Evolutionary conservation across 2,329 filamentous ascomycete genomes (phyloP), one percentile per base, ranked within the genome.

Genomic region (Didymella arachidicola): DNA sequence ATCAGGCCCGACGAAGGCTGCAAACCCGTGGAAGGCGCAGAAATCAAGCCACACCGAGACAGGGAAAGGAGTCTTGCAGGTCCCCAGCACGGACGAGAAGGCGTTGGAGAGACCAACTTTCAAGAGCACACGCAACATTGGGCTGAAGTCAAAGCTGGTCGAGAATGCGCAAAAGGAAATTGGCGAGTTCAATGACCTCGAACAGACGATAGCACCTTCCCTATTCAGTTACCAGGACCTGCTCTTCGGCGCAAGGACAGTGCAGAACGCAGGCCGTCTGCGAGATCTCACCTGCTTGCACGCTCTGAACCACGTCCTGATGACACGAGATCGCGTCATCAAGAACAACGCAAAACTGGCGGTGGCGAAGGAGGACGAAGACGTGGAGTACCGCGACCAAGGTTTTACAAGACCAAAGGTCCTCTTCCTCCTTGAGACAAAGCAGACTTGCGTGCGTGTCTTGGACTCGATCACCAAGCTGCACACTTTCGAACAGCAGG

Each of bases 401-500:
- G 95, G 95, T 0, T 99, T 97, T 77, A 97, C 94, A 0, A 84
- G 95, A 5, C 95, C 95, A 7, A 98, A 98, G 74, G 89, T 97
- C 7, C 84, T 99, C 19, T 91, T 98, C 75, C 82, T 99, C 18
- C 81, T 97, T 0, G 94, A 95, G 3, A 98, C 95, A 0, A 87
- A 93, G 54, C 89, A 97, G 71, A 89, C 93, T 0, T 96, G 92
- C 65, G 89, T 90, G 27, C 87, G 88, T 48, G 89, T 91, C 67
- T 83, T 97, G 36, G 87, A 96, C 47, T 86, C 85, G 39, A 92
- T 99, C 43, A 88, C 89, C 41, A 83, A 86, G 5, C 79, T 97
- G 25, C 91, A 88, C 77, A 84, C 89, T 60, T 90, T 92, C 0
- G 93, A 97, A 57, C 93, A 97, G 71, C 92, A 97, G 75, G 95